Evolutionary conservation across 179 eudicot genomes (phyloP).

Genomic region (Silene coronaria): DNA sequence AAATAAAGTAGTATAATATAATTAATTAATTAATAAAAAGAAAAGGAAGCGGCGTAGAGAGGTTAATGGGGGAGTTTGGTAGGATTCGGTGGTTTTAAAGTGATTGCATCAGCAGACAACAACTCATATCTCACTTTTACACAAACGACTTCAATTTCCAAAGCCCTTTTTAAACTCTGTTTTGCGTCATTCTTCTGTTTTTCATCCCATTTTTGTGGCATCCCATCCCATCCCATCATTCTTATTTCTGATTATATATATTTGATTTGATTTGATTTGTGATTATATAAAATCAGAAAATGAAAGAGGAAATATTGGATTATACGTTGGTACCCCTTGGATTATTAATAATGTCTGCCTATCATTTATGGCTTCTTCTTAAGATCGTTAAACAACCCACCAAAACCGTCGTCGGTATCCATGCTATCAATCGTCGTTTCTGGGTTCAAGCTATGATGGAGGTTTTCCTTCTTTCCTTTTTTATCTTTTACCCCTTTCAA

Average conservation of each 20-base stretch:
- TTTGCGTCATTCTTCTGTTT: not conserved
- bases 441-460: slow-evolving; percentile 92
- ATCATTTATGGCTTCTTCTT: slow-evolving; percentile 57
- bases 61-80: slow-evolving; percentile 6
- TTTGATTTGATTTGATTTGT: too few species aligned
- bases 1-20: not conserved
- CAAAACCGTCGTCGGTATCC: slow-evolving; percentile 60
- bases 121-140: slow-evolving; percentile 8
- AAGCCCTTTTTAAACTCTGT: too few species aligned
- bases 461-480: slow-evolving; percentile 27
- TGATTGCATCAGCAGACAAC: not conserved
- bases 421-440: slow-evolving; percentile 64
- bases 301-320: slow-evolving; percentile 56
- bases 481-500: not conserved
- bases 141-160: too few species aligned
- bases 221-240: too few species aligned
- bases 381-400: slow-evolving; percentile 47
- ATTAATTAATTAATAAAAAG: not conserved
- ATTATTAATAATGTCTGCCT: slow-evolving; percentile 42
- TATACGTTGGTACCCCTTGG: slow-evolving; percentile 63
- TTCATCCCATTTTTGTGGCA: not conserved
- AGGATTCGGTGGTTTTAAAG: not conserved
- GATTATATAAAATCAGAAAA: too few species aligned
- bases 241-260: too few species aligned
- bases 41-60: slow-evolving; percentile 1